A percentile compares a stretch with the other conserved stretches of the same genome.
phyloP scores from a whole-genome alignment of 371 early-diverging fungal species.

The Syncephalastrum sp. region DNA sequence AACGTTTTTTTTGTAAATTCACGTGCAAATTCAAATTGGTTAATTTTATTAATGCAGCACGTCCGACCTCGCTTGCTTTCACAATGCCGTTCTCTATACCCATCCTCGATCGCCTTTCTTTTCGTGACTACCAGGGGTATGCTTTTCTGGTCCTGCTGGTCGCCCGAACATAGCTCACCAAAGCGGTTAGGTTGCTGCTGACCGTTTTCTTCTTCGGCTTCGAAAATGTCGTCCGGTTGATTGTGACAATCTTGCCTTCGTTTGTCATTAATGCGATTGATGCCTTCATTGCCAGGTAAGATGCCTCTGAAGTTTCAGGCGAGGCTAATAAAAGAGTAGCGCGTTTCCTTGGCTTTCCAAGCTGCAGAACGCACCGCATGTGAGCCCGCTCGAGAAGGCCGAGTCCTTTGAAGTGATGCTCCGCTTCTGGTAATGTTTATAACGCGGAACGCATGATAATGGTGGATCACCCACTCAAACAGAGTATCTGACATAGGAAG shows the following conservation, averaged over 20 bases:
- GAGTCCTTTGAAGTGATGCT: conserved; percentile 69
- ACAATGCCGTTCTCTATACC: conserved; percentile 35
- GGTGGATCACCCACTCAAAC: background rate
- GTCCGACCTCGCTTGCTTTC: conserved; percentile 1
- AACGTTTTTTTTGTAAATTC: no score
- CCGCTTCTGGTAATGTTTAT: conserved; percentile 54
- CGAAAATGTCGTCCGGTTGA: conserved; percentile 66
- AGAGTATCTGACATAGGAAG: conserved; percentile 22
- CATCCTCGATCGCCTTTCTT: conserved; percentile 46
- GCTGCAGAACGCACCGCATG: conserved; percentile 48
- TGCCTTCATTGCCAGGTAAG: conserved; percentile 43
- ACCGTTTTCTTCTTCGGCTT: conserved; percentile 66
- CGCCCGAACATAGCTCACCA: background rate
- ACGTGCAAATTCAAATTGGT: no score
- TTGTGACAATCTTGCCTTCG: conserved; percentile 63
- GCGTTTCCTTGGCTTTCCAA: conserved; percentile 54
- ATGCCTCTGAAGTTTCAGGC: background rate
- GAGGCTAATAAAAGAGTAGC: conserved; percentile 15
- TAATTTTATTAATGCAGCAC: no score
- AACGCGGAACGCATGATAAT: background rate
- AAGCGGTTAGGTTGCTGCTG: conserved; percentile 41
- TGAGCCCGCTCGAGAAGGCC: conserved; percentile 59
- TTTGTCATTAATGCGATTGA: conserved; percentile 49
- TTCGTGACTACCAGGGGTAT: conserved; percentile 54
- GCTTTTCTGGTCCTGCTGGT: background rate